Evolutionary conservation across 345 rosid species (phyloP).

Genomic region (Rhizophora mangle): DNA sequence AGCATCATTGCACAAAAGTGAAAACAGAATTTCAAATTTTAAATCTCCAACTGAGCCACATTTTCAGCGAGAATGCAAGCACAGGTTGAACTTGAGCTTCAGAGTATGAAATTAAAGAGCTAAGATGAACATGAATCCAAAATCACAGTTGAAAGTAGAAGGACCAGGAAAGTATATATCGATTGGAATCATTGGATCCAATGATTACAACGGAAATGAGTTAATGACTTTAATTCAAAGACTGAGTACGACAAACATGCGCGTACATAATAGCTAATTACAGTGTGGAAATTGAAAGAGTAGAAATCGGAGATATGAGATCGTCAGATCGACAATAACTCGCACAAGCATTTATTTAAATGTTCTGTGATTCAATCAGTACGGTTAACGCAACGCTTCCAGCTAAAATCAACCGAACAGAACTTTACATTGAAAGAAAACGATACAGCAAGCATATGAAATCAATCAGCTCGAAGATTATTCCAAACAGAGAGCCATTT

Average conservation of each 20-base stretch:
- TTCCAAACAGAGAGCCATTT: background rate
- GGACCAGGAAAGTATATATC: background rate
- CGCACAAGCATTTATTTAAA: background rate
- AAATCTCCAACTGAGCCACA: too few relatives aligned
- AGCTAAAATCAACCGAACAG: conserved; percentile 3
- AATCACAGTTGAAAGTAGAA: background rate
- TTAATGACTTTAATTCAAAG: too few relatives aligned
- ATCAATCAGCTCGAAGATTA: background rate
- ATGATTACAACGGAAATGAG: too few relatives aligned
- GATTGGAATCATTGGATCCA: too few relatives aligned
- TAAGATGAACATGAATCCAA: background rate
- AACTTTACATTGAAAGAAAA: background rate
- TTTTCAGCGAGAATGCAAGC: too few relatives aligned
- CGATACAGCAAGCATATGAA: background rate
- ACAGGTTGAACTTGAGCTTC: background rate
- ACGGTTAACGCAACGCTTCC: background rate
- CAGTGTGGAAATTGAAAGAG: background rate
- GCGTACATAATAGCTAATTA: too few relatives aligned
- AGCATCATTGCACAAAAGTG: too few relatives aligned
- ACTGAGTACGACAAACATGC: too few relatives aligned
- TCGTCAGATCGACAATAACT: background rate
- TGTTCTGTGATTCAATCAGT: too few relatives aligned
- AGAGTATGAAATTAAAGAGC: background rate
- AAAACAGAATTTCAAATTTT: too few relatives aligned
- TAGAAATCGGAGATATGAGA: background rate